Percentiles rank a stretch among this genome's conserved stretches.
Conservation (phyloP, 768 basidiomycete species). For the Lentinus tigrinus region DNA sequence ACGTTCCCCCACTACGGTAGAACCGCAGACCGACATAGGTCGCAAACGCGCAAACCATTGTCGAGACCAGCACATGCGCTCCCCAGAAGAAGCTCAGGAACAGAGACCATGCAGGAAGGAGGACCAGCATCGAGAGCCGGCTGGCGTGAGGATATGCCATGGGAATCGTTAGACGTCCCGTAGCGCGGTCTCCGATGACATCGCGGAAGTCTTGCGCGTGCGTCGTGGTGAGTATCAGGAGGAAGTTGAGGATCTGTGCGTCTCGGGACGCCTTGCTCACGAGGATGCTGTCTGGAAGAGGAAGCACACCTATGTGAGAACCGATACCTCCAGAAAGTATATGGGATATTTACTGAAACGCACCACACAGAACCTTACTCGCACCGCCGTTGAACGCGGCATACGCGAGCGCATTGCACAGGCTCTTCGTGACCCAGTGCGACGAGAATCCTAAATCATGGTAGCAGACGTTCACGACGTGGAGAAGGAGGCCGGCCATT, state of each 20-base stretch:
- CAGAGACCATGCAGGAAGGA: not conserved
- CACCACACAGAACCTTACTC: not conserved
- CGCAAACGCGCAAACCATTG: not conserved
- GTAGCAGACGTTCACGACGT: conserved; percentile 22
- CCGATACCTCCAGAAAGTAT: not conserved
- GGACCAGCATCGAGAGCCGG: not conserved
- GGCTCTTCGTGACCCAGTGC: conserved; percentile 10
- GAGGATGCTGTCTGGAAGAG: not conserved
- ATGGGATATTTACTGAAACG: conserved; percentile 4
- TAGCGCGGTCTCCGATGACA: conserved; percentile 6
- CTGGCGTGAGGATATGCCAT: not conserved
- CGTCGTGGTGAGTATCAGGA: conserved; percentile 27
- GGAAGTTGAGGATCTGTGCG: not conserved
- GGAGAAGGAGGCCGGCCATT: conserved; percentile 16
- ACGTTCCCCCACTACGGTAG: not conserved
- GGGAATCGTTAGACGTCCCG: conserved; percentile 6
- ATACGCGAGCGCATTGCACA: conserved; percentile 6
- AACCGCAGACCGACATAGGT: not conserved
- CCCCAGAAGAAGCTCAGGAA: not conserved
- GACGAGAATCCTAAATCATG: conserved; percentile 23
- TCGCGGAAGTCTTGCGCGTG: conserved; percentile 23
- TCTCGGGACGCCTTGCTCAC: not conserved
- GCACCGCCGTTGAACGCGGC: conserved; percentile 4
- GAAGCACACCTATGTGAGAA: too few relatives aligned
- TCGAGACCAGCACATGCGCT: too few relatives aligned